Evolutionary conservation across 306 rosid species (phyloP), one percentile per base, ranked within the genome.

Genomic region (Pachyrhizus erosus): DNA sequence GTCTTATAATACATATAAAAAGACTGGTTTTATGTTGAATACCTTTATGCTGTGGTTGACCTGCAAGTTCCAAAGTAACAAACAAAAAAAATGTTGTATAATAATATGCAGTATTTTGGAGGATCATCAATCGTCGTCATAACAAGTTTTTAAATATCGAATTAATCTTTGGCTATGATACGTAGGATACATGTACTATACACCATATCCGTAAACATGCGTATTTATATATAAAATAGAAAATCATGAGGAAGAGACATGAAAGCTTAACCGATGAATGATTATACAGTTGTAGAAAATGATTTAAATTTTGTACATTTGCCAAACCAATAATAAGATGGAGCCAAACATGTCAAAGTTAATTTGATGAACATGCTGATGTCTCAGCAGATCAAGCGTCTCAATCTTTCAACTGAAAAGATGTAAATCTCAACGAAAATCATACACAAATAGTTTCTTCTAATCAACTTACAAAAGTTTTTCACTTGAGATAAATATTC

Each of bases 271-370:
- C 79, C 71, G 9, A 72, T 51, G 76, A 37, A 61, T 64, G 69
- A 48, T 13, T 70, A 48, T 65, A 46, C 82, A 83, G 2, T 58
- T 67, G 54, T 51, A 40, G 69, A 27, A 62, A 62, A 31, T 64
- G 43, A 64, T 31, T 15, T 14, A 15, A 27, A 31, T 14, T 29
- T 5, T 29, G n/a, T 7, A 31, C 23, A 27, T 29, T 31, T 42
- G 76, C 37, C 75, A 27, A 7, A 45, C 79, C 14, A 29, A 7
- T 9, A 39, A 43, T 42, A 6, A 31, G 57, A 60, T 40, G 43
- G 69, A 60, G 86, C 42, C 79, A 83, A 60, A 65, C 33, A n/a
- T 77, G 69, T 61, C 70, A 78, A 78, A 40, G 45, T 84, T 64
- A 13, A 14, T 62, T 62, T 78, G 64, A 84, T 62, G 70, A 64